phyloP scores from a whole-genome alignment of 2,329 filamentous ascomycete species.

The Phialophora verrucosa region DNA sequence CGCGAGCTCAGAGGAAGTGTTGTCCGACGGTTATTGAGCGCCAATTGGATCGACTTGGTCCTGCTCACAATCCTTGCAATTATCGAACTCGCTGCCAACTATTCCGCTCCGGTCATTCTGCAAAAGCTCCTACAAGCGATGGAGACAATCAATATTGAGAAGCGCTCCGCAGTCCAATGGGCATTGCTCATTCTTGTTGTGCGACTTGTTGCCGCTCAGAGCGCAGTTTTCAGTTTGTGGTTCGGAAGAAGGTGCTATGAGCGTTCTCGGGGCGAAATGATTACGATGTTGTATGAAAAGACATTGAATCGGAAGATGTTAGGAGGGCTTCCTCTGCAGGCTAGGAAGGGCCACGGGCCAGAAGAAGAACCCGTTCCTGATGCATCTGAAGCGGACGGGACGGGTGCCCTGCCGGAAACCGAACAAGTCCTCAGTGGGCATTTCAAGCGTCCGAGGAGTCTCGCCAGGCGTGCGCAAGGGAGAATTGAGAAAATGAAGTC shows the following conservation, averaged over 20 bases:
- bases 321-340: constrained; percentile 39
- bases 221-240: constrained; percentile 74
- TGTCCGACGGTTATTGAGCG: constrained; percentile 69
- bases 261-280: constrained; percentile 80
- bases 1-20: constrained; percentile 74
- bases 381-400: constrained; percentile 1
- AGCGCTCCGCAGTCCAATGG: constrained; percentile 67
- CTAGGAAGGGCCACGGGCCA: constrained; percentile 41
- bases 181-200: constrained; percentile 66
- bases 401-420: constrained; percentile 23
- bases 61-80: constrained; percentile 70
- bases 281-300: constrained; percentile 84
- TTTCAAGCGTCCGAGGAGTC: constrained; percentile 39
- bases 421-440: constrained; percentile 28
- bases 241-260: constrained; percentile 85
- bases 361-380: constrained; percentile 38
- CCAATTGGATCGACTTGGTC: constrained; percentile 79
- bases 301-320: constrained; percentile 69
- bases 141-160: constrained; percentile 58
- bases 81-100: constrained; percentile 64
- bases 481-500: constrained; percentile 16
- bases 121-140: constrained; percentile 73
- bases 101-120: constrained; percentile 71
- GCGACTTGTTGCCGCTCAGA: constrained; percentile 68
- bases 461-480: constrained; percentile 1